These are phyloP conservation scores for Cerioporus squamosus DNA, from an alignment of 1,284 basidiomycete species.

Conservation along the genomic window DNA sequence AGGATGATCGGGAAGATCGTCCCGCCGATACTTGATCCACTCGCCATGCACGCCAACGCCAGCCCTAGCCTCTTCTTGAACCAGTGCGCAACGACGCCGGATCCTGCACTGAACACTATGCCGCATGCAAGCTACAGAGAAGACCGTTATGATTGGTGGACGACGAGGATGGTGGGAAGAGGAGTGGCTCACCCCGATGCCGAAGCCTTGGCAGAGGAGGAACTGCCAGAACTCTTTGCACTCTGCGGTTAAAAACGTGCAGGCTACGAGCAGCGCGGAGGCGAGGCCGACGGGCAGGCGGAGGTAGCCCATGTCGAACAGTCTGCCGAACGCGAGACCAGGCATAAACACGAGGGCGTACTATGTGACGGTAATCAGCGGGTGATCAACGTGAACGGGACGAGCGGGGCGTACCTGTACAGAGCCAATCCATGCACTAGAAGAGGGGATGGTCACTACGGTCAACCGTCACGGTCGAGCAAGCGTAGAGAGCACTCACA, in stretches of 20 bases:
- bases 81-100: conserved; percentile 52
- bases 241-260: conserved; percentile 53
- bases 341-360: conserved; percentile 52
- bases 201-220: conserved; percentile 52
- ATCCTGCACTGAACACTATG: conserved; percentile 47
- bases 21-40: conserved; percentile 49
- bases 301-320: conserved; percentile 59
- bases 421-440: conserved; percentile 76
- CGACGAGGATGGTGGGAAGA: conserved; percentile 4
- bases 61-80: conserved; percentile 45
- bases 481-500: conserved; percentile 45
- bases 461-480: not conserved
- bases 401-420: conserved; percentile 49
- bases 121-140: conserved; percentile 29
- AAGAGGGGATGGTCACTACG: not conserved
- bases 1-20: conserved; percentile 47
- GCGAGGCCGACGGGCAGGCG: conserved; percentile 40
- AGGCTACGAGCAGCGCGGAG: conserved; percentile 42
- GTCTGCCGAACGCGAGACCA: conserved; percentile 50
- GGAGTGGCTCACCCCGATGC: conserved; percentile 41
- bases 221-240: conserved; percentile 58
- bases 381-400: not conserved
- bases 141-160: conserved; percentile 2
- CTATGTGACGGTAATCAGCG: conserved; percentile 21
- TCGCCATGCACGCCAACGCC: conserved; percentile 45